Base-by-base conservation (phyloP, 2,329 filamentous ascomycete species). In the Aureobasidium sp. region DNA sequence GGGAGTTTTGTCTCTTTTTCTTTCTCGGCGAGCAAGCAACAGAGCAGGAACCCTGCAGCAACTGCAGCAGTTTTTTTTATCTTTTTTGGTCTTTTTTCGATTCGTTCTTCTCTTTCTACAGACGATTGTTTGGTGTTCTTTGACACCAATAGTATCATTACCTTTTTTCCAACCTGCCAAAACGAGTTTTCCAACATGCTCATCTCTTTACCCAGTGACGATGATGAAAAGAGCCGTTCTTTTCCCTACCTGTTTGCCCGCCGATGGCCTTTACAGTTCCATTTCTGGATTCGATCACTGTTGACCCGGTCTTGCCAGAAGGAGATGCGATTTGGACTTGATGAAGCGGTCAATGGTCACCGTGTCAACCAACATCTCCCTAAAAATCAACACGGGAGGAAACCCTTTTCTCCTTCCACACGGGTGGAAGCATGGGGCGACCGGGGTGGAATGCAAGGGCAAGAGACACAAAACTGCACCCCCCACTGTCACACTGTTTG, bases 31-130 rank as follows among this genome's bases (percentile, higher is more conserved):
- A 29, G 47, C 47, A n/a, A 51, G 48, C 48, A 51, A 36, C 48
- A 51, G 48, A 51, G 48, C 48, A 51, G 48, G 48, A 51, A 51
- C 6, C n/a, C 39, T 48, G 49, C 47, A 49, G 29, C 47, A 49
- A 20, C 47, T 34, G 47, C 49, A 37, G 42, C 42, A 31, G 27
- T 27, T 15, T 20, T 15, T 29, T 48, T 31, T 34, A 11, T 45
- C 25, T 45, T 45, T 45, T 45, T 12, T 15, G 12, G 9, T 25
- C 22, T 34, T 14, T 7, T 49, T 51, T 22, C 8, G 3, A 22
- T 17, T 36, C 25, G 9, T 51, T 36, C 31, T 51, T n/a, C 36
- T 49, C 47, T 49, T 34, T 3, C 7, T 27, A 34, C 29, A 17
- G 12, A 47, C 5, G 1, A 47, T 29, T 6, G 22, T 25, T 8